Conservation (phyloP, 768 basidiomycete genomes). For the Fistulinella prunicolor region DNA sequence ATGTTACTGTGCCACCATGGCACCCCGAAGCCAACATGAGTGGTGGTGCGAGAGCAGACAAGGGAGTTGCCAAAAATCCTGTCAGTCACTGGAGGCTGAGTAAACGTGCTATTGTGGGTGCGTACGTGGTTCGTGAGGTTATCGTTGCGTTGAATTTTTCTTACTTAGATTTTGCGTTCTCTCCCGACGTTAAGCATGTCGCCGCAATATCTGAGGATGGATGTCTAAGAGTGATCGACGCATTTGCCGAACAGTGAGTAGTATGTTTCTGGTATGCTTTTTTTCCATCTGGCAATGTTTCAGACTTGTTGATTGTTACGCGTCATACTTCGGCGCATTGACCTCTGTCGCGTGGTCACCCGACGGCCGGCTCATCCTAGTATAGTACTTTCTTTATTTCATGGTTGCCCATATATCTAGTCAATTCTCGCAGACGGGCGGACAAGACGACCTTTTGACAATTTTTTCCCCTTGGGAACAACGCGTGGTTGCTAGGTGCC, state of each 20-base stretch:
- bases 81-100: constrained; percentile 89
- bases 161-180: constrained; percentile 79
- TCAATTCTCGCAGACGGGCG: constrained; percentile 65
- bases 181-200: constrained; percentile 87
- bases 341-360: constrained; percentile 94
- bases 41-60: constrained; percentile 47
- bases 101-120: constrained; percentile 68
- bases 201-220: constrained; percentile 94
- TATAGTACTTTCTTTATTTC: constrained; percentile 24
- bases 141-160: not conserved
- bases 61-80: constrained; percentile 76
- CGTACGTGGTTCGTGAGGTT: constrained; percentile 19
- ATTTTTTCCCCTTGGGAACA: constrained; percentile 95
- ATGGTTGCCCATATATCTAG: not conserved
- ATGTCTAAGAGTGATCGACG: constrained; percentile 85
- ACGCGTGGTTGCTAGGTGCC: constrained; percentile 91
- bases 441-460: constrained; percentile 94
- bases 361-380: constrained; percentile 90
- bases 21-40: constrained; percentile 51
- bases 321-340: constrained; percentile 91
- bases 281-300: not conserved
- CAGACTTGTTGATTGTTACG: constrained; percentile 91
- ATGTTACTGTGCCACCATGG: constrained; percentile 85
- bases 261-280: not conserved
- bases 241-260: constrained; percentile 77